Base-by-base conservation (phyloP, 352 stramenopile species). In the Saprolegnia parasitica region DNA sequence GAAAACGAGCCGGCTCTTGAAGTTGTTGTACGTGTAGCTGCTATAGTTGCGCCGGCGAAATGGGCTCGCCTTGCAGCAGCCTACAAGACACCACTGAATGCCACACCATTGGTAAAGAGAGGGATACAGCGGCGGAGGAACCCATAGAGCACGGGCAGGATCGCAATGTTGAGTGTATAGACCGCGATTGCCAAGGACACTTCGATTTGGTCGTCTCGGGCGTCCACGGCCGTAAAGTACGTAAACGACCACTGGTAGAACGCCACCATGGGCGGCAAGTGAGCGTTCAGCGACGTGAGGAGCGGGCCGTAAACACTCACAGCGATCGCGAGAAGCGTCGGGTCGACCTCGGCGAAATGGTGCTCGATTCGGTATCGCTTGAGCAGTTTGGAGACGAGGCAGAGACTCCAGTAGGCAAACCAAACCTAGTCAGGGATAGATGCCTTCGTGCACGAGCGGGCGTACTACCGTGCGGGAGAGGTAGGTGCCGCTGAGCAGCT, bases 351-450 rank as follows among this genome's bases (percentile, higher is more conserved):
- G 1, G 20, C n/a, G 47, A 70, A 70, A 13, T 15, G 5, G 18
- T 58, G 46, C 21, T 70, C 63, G 13, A 39, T 35, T 18, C 18
- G 46, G 20, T 16, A 55, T 6, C 46, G 23, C 26, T 70, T 70
- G 16, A 70, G n/a, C 18, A 20, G 5, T n/a, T 21, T 13, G 1
- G 63, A 37, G 5, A 32, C 23, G 37, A 61, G 18, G 15, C 63
- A 52, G 29, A 70, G 54, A 4, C n/a, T 40, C 21, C 40, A 52
- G 54, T 61, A 70, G 2, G 50, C 63, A 49, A 62, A 70, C 63
- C 63, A 70, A 8, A 70, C 9, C 63, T 70, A 61, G 11, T 4
- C 24, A n/a, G n/a, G n/a, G 8, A 13, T 4, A 4, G 8, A 6
- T 50, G 10, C 1, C 13, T 11, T 16, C 52, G 13, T 4, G 11